Evolutionary conservation across 2,329 filamentous ascomycete species (phyloP).

Genomic region (Epichloe typhina): DNA sequence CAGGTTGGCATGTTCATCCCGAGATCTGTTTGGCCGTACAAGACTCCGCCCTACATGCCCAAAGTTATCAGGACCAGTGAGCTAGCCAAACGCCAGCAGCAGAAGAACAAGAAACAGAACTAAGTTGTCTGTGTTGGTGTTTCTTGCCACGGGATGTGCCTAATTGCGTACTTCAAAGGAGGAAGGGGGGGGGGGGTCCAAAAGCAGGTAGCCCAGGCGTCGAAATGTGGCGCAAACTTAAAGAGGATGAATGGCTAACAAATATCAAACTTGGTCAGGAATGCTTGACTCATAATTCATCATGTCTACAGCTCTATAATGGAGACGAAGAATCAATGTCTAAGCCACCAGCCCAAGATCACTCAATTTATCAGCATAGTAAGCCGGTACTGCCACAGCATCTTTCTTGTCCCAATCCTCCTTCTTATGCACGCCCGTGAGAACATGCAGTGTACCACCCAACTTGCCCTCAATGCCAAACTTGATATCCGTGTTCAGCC

Average conservation of each 20-base stretch:
- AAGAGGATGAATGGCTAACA: neutral
- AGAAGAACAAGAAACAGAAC: slow-evolving; percentile 26
- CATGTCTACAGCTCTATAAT: slow-evolving; percentile 3
- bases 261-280: neutral
- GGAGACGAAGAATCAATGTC: neutral
- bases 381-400: slow-evolving; percentile 58
- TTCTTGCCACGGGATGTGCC: neutral
- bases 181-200: neutral
- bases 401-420: slow-evolving; percentile 64
- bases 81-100: slow-evolving; percentile 29
- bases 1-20: slow-evolving; percentile 78
- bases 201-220: neutral
- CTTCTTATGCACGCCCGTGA: slow-evolving; percentile 81
- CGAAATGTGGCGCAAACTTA: neutral
- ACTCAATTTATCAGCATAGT: slow-evolving; percentile 72
- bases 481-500: slow-evolving; percentile 88
- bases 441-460: slow-evolving; percentile 79
- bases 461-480: slow-evolving; percentile 87
- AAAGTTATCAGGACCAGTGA: slow-evolving; percentile 40
- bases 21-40: slow-evolving; percentile 31
- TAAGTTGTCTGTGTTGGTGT: slow-evolving; percentile 2
- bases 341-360: slow-evolving; percentile 42
- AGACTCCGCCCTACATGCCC: slow-evolving; percentile 22
- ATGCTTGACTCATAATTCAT: neutral
- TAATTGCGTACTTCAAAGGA: neutral